Conservation (phyloP, 2,329 filamentous ascomycete species). For the Calonectria crousiana region DNA sequence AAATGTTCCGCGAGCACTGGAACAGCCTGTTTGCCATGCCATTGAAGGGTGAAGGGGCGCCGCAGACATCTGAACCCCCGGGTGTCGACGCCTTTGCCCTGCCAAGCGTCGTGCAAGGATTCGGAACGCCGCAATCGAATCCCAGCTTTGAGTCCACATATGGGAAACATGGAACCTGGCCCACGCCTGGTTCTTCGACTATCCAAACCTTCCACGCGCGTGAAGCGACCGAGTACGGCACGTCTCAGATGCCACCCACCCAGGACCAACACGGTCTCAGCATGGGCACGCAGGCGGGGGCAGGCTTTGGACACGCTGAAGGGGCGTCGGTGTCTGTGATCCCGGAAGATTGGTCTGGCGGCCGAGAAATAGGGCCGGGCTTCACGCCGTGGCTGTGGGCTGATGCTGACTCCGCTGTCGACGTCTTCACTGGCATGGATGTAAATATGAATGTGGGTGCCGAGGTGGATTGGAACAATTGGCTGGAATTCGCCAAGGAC, state of each 20-base stretch:
- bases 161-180: not conserved
- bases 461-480: constrained; percentile 52
- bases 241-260: not conserved
- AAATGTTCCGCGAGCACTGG: constrained; percentile 32
- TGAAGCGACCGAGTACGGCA: not conserved
- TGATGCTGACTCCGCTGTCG: constrained; percentile 40
- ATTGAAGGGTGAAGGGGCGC: fast-evolving
- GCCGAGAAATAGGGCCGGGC: constrained; percentile 22
- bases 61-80: no score
- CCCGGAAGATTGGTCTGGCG: constrained; percentile 1
- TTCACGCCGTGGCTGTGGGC: constrained; percentile 51
- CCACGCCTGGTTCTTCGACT: not conserved
- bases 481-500: constrained; percentile 49
- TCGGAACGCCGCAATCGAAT: not conserved
- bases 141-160: not conserved
- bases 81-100: not conserved
- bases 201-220: not conserved
- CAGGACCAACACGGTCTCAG: not conserved
- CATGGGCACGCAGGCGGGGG: not conserved
- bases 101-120: not conserved
- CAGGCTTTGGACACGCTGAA: not conserved
- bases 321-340: not conserved
- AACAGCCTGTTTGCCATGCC: constrained; percentile 17
- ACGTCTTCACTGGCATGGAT: constrained; percentile 41
- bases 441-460: constrained; percentile 47